Conservation (phyloP, 2,329 filamentous ascomycete genomes). For the Fusarium pseudonygamai region DNA sequence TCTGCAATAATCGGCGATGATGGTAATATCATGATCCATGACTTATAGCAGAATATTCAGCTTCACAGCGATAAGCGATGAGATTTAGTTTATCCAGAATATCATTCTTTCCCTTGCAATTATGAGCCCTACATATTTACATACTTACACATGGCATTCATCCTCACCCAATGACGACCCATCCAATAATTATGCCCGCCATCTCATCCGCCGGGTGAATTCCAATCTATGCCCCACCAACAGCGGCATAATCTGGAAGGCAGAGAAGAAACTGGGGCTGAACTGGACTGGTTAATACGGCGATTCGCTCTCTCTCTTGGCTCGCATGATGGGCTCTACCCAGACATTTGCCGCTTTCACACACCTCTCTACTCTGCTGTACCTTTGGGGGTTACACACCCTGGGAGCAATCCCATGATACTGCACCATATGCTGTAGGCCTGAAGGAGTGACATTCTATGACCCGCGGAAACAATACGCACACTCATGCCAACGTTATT, state of each 20-base stretch:
- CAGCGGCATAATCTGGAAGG: constrained; percentile 31
- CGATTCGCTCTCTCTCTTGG: constrained; percentile 4
- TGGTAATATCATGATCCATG: not conserved
- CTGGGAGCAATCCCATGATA: constrained; percentile 28
- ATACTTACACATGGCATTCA: not conserved
- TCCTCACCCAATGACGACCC: not conserved
- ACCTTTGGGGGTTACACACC: constrained; percentile 10
- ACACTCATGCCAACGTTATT: constrained; percentile 2
- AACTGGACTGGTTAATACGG: not conserved
- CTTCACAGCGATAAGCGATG: constrained; percentile 19
- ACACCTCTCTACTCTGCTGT: constrained; percentile 1
- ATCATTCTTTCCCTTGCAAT: not conserved
- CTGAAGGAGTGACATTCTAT: constrained; percentile 13
- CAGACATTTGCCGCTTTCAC: constrained; percentile 24
- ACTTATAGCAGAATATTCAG: not conserved
- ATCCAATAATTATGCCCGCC: constrained; percentile 16
- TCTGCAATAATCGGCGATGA: not conserved
- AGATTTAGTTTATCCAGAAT: constrained; percentile 16
- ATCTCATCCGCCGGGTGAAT: constrained; percentile 42
- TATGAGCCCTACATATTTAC: not conserved
- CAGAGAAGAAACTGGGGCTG: constrained; percentile 3
- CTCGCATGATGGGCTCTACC: constrained; percentile 5
- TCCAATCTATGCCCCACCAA: constrained; percentile 34
- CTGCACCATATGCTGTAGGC: not conserved
- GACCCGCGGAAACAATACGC: not conserved